phyloP scores from a whole-genome alignment of 306 rosid genomes.

The Pachyrhizus erosus region DNA sequence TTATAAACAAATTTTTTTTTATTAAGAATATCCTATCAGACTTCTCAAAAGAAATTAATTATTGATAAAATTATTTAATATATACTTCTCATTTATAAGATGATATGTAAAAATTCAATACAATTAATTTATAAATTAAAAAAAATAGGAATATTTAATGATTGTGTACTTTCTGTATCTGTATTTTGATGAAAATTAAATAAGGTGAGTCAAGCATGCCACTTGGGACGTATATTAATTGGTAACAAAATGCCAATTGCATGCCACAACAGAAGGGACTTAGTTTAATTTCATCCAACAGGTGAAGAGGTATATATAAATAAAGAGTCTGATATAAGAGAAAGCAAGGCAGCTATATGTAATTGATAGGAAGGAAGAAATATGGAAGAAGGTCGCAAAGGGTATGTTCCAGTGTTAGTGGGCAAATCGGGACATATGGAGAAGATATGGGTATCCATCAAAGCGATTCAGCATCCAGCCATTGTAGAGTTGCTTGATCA shows the following conservation, averaged over 20 bases:
- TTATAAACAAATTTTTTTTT: too few species aligned
- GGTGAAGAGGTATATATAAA: not conserved
- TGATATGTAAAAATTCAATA: not conserved
- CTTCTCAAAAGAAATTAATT: too few species aligned
- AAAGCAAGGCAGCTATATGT: too few species aligned
- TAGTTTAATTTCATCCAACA: not conserved
- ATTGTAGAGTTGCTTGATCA: not conserved
- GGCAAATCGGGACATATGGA: not conserved
- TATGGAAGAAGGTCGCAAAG: not conserved
- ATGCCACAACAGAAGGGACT: not conserved
- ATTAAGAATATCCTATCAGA: too few species aligned
- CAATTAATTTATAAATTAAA: not conserved
- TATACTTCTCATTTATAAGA: too few species aligned
- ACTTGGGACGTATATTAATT: not conserved
- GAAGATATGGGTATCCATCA: conserved; percentile 8
- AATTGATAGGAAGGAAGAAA: not conserved
- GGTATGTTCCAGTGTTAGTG: conserved; percentile 8
- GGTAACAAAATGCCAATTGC: not conserved
- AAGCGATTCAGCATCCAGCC: not conserved
- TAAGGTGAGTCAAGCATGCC: not conserved
- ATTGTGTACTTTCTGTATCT: not conserved
- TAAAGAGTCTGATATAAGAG: not conserved
- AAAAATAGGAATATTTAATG: too few species aligned
- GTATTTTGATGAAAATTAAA: not conserved
- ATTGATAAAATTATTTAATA: too few species aligned